Conservation (phyloP, 2,329 filamentous ascomycete species). For the Cadophora malorum region DNA sequence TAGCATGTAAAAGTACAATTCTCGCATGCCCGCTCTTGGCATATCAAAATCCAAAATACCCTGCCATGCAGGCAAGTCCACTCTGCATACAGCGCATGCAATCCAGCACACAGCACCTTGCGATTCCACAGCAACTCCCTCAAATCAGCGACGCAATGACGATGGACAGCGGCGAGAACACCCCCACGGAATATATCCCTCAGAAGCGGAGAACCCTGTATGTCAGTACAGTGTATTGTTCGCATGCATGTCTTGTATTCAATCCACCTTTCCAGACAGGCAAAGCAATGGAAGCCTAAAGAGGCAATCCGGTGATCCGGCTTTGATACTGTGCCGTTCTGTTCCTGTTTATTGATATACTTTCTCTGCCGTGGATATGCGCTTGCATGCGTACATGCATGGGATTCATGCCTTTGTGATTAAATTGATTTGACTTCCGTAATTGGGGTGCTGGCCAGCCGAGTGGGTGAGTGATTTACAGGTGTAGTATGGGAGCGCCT, state of each 20-base stretch:
- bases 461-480: no score
- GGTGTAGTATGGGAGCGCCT: neutral
- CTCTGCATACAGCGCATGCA: constrained; percentile 7
- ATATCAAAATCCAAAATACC: neutral
- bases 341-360: neutral
- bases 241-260: neutral
- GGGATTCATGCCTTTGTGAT: neutral
- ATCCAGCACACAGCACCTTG: neutral
- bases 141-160: neutral
- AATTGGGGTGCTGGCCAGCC: neutral
- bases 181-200: constrained; percentile 13
- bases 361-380: neutral
- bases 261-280: neutral
- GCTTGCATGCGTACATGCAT: neutral
- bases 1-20: neutral
- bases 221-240: neutral
- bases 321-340: neutral
- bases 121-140: neutral
- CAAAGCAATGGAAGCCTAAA: constrained; percentile 8
- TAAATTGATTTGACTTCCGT: neutral
- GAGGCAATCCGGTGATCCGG: neutral
- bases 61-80: neutral
- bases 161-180: neutral
- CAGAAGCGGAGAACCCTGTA: constrained; percentile 18
- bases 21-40: neutral